A percentile compares a stretch with the other conserved stretches of the same genome.
phyloP scores from a whole-genome alignment of 805 yeast genomes.

The Helenozyma baotianmanensis region DNA sequence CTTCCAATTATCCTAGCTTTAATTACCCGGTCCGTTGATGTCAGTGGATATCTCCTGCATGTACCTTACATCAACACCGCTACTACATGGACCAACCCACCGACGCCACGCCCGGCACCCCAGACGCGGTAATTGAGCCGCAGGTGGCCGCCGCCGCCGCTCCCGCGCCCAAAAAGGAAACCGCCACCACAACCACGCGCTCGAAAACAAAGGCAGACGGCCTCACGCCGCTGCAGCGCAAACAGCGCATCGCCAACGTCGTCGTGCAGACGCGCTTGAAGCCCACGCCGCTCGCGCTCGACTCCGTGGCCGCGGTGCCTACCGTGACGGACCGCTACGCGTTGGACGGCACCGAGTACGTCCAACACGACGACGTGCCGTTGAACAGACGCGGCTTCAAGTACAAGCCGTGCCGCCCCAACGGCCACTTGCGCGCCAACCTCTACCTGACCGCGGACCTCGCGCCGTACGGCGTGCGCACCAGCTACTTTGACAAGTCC shows the following conservation, averaged over 20 bases:
- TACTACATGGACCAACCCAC: too few relatives aligned
- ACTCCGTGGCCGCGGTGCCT: constrained; percentile 9
- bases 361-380: constrained; percentile 70
- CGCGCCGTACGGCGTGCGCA: constrained; percentile 56
- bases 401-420: constrained; percentile 74
- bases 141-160: not conserved
- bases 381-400: constrained; percentile 75
- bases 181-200: constrained; percentile 22
- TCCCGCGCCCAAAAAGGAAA: constrained; percentile 4
- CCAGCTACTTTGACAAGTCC: constrained; percentile 67
- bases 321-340: constrained; percentile 9
- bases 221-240: constrained; percentile 17
- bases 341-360: constrained; percentile 26
- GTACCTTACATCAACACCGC: too few relatives aligned
- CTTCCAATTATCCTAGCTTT: too few relatives aligned
- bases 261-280: constrained; percentile 32
- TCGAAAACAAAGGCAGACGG: constrained; percentile 19
- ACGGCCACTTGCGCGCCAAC: constrained; percentile 50
- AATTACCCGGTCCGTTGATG: too few relatives aligned
- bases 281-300: constrained; percentile 27
- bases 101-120: too few relatives aligned
- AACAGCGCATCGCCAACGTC: constrained; percentile 26
- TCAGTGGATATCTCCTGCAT: too few relatives aligned
- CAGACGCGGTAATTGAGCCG: too few relatives aligned
- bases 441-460: constrained; percentile 70